Conservation (phyloP, 2,329 filamentous ascomycete species). For the Xylariaceae sp. region DNA sequence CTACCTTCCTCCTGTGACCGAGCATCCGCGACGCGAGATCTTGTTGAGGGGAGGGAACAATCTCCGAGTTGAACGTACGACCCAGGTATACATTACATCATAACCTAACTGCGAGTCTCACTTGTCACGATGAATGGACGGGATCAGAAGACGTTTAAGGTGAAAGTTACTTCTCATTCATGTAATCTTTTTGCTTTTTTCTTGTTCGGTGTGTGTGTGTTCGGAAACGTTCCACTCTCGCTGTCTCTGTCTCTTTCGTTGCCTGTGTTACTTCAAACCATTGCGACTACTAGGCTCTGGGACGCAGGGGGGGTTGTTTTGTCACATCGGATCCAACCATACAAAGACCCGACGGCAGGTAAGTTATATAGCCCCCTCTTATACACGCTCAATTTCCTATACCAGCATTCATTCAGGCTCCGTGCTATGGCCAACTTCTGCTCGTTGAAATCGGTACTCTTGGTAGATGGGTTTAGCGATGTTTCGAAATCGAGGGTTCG, state of each 20-base stretch:
- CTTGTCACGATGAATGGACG: too few species aligned
- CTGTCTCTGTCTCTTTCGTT: background rate
- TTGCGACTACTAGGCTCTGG: background rate
- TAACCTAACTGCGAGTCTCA: too few species aligned
- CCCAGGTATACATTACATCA: background rate
- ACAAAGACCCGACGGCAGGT: conserved; percentile 8
- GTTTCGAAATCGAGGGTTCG: background rate
- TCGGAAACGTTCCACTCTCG: too few species aligned
- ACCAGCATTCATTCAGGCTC: conserved; percentile 5
- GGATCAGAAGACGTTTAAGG: background rate
- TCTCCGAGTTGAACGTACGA: background rate
- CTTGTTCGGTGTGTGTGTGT: background rate
- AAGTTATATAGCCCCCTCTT: conserved; percentile 10
- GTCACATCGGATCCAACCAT: conserved; percentile 11
- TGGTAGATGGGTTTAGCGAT: background rate
- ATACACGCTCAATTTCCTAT: conserved; percentile 18
- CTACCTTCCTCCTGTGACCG: too few species aligned
- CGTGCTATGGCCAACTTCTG: background rate
- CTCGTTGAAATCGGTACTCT: background rate
- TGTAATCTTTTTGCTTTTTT: conserved; percentile 12
- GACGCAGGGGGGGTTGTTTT: background rate
- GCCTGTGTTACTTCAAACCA: too few species aligned
- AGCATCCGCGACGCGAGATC: background rate
- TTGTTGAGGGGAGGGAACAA: too few species aligned
- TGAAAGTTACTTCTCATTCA: conserved; percentile 14